Evolutionary conservation across 2,329 filamentous ascomycete species (phyloP), one percentile per base, ranked within the genome.

Genomic region (Dactylellina cionopaga): DNA sequence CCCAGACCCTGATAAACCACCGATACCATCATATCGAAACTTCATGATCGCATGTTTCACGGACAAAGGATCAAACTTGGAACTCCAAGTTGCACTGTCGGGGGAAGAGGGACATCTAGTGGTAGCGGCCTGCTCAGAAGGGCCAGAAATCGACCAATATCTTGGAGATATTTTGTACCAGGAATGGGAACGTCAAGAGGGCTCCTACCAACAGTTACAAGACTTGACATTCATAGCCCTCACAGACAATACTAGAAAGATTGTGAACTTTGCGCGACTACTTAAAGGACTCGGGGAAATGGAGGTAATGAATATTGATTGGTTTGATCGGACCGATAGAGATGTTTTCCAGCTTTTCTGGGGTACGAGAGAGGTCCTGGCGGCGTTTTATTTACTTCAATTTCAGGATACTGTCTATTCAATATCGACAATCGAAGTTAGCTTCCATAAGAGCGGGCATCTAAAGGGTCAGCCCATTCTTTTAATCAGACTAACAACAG

Each of bases 351-450:
- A 17, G 6, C 3, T 11, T 2, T 43, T 56, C 6, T 43, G 15
- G 33, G 10, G 13, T 2, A 41, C 52, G 4, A 15, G 15, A 41
- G 52, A 56, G 25, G 15, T 56, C 13, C 4, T 4, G 5, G 52
- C 52, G 17, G 33, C 43, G 4, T n/a, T 39, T 19, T 7, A 19
- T 2, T 11, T 56, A 2, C 9, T 35, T 17, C 15, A 27, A 6
- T n/a, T 41, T 56, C 52, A 56, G 17, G 13, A 27, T 10, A 3
- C 6, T 2, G 10, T 3, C 6, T 31, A 17, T 39, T 2, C 43
- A 7, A 29, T 56, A 17, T 56, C 52, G 11, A 56, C 52, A 3
- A 27, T 56, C 10, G 52, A 56, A 17, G 37, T 41, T 15, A 39
- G 6, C 13, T 56, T 43, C 19, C 52, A 27, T 29, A 19, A 43